A percentile compares a stretch with the other conserved stretches of the same genome.
Conservation (phyloP, 352 stramenopile species). For the Phytophthora pseudosyringae region DNA sequence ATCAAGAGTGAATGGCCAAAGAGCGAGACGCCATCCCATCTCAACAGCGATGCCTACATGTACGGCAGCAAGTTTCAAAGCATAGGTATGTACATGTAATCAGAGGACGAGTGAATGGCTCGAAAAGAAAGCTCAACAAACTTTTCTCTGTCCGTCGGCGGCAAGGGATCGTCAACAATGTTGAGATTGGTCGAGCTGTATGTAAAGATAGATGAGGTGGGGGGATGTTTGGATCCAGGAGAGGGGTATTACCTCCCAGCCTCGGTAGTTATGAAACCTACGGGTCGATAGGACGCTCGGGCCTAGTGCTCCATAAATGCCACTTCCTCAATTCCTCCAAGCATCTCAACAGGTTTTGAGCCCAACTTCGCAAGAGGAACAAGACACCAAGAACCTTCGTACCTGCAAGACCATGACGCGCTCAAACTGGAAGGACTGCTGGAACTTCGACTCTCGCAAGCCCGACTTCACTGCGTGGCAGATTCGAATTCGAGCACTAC, state of each 20-base stretch:
- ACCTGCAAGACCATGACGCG: slow-evolving; percentile 4
- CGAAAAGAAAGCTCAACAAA: too few relatives aligned
- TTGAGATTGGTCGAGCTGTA: slow-evolving; percentile 4
- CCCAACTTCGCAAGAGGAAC: neutral
- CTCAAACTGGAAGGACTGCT: slow-evolving; percentile 15
- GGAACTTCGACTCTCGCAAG: slow-evolving; percentile 16
- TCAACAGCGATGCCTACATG: too few relatives aligned
- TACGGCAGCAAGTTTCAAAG: too few relatives aligned
- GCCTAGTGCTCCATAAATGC: neutral
- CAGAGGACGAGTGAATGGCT: too few relatives aligned
- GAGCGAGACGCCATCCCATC: too few relatives aligned
- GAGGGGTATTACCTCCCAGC: neutral
- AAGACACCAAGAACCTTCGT: neutral
- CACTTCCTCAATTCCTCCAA: neutral
- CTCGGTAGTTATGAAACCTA: neutral
- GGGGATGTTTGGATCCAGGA: neutral
- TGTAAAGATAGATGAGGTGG: slow-evolving; percentile 1
- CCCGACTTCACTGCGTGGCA: slow-evolving; percentile 6
- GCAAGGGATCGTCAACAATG: too few relatives aligned
- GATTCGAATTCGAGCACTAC: slow-evolving; percentile 2
- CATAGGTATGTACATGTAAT: too few relatives aligned
- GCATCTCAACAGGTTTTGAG: neutral
- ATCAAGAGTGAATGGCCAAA: slow-evolving; percentile 1
- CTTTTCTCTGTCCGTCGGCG: too few relatives aligned
- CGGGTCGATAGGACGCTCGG: neutral